Percentiles rank a stretch among this genome's conserved stretches.
Evolutionary conservation across 2,329 filamentous ascomycete species (phyloP).

Genomic region (Penicillium sp.): DNA sequence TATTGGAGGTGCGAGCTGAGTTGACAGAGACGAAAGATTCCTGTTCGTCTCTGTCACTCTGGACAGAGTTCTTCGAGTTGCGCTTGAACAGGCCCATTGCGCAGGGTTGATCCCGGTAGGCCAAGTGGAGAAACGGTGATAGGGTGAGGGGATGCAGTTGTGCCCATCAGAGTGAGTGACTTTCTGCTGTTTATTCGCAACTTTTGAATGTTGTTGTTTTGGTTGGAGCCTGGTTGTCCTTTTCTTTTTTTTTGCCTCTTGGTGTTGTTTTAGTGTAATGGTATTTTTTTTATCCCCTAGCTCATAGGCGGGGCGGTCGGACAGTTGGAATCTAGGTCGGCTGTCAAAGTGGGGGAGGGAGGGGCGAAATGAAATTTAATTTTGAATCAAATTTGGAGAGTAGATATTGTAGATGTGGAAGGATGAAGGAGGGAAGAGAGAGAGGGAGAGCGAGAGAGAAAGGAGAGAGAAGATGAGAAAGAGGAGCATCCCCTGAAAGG

Average conservation of each 20-base stretch:
- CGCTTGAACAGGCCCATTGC: constrained; percentile 52
- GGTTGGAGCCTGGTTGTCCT: background rate
- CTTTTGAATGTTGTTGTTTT: no score
- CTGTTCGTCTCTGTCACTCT: constrained; percentile 44
- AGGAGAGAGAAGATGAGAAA: background rate
- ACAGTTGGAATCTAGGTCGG: background rate
- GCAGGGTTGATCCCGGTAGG: constrained; percentile 9
- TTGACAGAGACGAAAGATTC: constrained; percentile 47
- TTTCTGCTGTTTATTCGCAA: no score
- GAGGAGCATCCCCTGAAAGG: background rate
- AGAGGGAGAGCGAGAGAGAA: background rate
- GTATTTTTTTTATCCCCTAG: constrained; percentile 8
- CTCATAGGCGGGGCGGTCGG: constrained; percentile 11
- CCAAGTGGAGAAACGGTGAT: constrained; percentile 3
- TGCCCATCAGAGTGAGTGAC: background rate
- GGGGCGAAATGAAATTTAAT: background rate
- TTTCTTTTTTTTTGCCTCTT: background rate
- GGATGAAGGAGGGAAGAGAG: background rate
- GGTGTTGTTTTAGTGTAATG: background rate
- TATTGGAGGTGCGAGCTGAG: constrained; percentile 49
- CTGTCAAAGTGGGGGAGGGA: background rate
- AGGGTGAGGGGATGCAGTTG: constrained; percentile 4
- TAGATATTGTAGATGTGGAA: no score
- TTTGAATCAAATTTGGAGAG: no score
- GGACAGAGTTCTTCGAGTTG: constrained; percentile 46